Base-by-base conservation (phyloP, 2,329 filamentous ascomycete genomes). In the Fusarium sp. region DNA sequence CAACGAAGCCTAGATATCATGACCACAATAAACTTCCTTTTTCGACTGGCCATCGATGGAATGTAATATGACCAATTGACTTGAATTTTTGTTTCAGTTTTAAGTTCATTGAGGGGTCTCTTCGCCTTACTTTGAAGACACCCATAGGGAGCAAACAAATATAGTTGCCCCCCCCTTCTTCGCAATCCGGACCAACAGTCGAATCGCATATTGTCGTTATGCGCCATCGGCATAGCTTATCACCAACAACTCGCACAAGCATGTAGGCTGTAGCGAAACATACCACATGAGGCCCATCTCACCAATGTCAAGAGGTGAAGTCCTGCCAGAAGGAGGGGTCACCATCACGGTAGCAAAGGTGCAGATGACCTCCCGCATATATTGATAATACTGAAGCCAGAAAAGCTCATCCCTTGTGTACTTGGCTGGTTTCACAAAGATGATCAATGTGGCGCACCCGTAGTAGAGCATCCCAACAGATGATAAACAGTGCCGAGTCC, bases 221-320 rank as follows among this genome's bases (percentile, higher is more conserved):
- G 68, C 66, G 62, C 72, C 68, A 68, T 56, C 63, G 61, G 63
- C 71, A 65, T 58, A 68, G 64, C 58, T 65, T 54, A 71, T 77
- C 68, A 74, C 75, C 75, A 78, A 77, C 64, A 66, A 41, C 65
- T 58, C 47, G 47, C 61, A 58, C 69, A 54, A 65, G 39, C 65
- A 73, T 71, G 64, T 61, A 72, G 41, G 53, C 28, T 63, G 60
- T 60, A 60, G 39, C 63, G 30, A 56, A 62, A 31, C 30, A 71
- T 72, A 61, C 51, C 56, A 56, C 50, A 68, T 36, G 47, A 57
- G 54, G 51, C 35, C 36, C 31, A 48, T 45, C 67, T 61, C 61
- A 41, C 60, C 54, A 67, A 56, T 56, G 26, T 42, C 12, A 53
- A 35, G 28, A 50, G 41, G 31, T 48, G 35, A 60, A 63, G 51